Conservation (phyloP, 345 rosid species). For the Noccaea caerulescens region DNA sequence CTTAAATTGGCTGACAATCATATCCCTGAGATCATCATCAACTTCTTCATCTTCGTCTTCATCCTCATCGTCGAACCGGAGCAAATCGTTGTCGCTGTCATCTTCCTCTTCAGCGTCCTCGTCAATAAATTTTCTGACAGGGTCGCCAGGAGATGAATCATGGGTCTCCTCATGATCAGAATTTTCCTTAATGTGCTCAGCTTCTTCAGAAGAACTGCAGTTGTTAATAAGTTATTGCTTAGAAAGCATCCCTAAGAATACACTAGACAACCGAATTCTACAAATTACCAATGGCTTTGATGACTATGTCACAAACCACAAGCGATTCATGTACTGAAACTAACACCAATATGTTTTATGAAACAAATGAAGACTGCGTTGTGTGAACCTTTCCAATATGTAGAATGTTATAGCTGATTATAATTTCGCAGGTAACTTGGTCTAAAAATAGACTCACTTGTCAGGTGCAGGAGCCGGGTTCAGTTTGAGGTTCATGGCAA, state of each 20-base stretch:
- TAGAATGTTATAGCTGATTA: not conserved
- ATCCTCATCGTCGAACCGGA: conserved; percentile 65
- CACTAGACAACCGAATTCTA: conserved; percentile 11
- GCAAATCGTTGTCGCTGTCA: conserved; percentile 86
- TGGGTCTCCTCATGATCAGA: conserved; percentile 44
- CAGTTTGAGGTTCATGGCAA: conserved; percentile 71
- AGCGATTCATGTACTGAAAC: conserved; percentile 10
- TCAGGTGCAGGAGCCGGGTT: conserved; percentile 63
- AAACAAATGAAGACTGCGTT: not conserved
- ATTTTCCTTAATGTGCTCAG: conserved; percentile 67
- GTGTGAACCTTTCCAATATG: conserved; percentile 7
- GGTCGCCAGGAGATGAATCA: conserved; percentile 64
- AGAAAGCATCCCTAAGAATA: conserved; percentile 12
- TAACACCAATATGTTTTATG: conserved; percentile 2
- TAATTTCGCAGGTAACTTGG: conserved; percentile 10
- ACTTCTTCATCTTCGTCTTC: conserved; percentile 77
- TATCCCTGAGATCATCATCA: conserved; percentile 69
- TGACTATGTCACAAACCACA: conserved; percentile 12
- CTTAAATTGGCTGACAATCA: conserved; percentile 70
- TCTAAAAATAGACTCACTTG: conserved; percentile 39
- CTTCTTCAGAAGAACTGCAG: conserved; percentile 63
- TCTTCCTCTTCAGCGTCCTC: conserved; percentile 96
- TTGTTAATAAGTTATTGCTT: conserved; percentile 17
- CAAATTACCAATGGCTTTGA: conserved; percentile 25
- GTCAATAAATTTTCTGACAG: conserved; percentile 81